These are phyloP conservation scores for Hypoxylon intermedium DNA, from an alignment of 495 filamentous ascomycete species.

Conservation along the genomic window DNA sequence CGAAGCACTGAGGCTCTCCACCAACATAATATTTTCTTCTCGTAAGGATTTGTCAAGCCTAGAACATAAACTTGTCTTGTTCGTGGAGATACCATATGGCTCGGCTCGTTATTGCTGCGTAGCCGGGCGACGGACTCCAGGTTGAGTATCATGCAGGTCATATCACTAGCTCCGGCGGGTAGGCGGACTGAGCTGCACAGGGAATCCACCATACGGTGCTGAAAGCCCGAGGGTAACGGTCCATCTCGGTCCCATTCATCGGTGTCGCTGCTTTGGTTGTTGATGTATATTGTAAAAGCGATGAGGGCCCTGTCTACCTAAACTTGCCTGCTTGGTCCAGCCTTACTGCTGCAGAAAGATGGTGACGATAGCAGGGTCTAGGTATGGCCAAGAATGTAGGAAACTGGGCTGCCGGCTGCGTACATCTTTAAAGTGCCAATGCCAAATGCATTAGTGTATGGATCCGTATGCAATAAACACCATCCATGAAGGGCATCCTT, in stretches of 20 bases:
- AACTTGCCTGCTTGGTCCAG: neutral
- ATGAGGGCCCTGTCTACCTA: neutral
- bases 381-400: neutral
- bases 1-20: too few species aligned
- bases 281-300: neutral
- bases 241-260: conserved; percentile 24
- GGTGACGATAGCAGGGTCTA: neutral
- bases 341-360: conserved; percentile 18
- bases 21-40: neutral
- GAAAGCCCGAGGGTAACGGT: conserved; percentile 29
- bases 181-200: conserved; percentile 36
- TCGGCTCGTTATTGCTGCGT: conserved; percentile 15
- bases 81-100: neutral
- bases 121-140: conserved; percentile 26
- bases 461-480: conserved; percentile 29
- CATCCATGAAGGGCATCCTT: neutral
- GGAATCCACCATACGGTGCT: conserved; percentile 18
- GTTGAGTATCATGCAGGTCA: conserved; percentile 43
- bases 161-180: conserved; percentile 51
- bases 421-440: conserved; percentile 27
- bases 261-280: neutral
- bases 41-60: conserved; percentile 7
- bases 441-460: conserved; percentile 15
- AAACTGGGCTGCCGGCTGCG: conserved; percentile 12
- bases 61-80: conserved; percentile 4